Percentiles rank a stretch among this genome's conserved stretches.
phyloP scores from a whole-genome alignment of 495 filamentous ascomycete species.

The Corynascus novoguineensis region DNA sequence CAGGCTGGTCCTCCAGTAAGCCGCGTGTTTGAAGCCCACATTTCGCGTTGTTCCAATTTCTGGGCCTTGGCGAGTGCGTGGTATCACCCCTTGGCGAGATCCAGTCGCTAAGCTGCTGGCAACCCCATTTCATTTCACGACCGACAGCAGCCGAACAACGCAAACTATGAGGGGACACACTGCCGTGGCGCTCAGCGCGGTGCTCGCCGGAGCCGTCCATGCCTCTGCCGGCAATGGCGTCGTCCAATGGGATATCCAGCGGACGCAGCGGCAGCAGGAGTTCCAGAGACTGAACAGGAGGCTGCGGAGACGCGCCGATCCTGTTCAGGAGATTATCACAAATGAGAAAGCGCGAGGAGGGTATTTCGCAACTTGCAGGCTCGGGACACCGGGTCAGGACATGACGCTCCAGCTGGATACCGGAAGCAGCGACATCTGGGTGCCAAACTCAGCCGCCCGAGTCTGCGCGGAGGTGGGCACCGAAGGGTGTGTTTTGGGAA shows the following conservation, averaged over 20 bases:
- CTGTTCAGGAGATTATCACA: slow-evolving; percentile 35
- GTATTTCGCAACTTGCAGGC: slow-evolving; percentile 62
- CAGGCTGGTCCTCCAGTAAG: no score
- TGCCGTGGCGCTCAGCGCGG: slow-evolving; percentile 25
- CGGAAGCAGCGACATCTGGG: slow-evolving; percentile 88
- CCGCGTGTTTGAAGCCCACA: no score
- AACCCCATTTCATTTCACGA: not conserved
- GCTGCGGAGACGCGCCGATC: slow-evolving; percentile 31
- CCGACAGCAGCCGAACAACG: not conserved
- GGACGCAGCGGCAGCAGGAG: slow-evolving; percentile 16
- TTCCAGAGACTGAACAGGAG: slow-evolving; percentile 18
- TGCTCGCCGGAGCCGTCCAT: slow-evolving; percentile 28
- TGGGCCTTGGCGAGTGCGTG: not conserved
- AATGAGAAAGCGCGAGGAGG: slow-evolving; percentile 45
- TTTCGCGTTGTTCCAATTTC: not conserved
- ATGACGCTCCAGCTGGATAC: slow-evolving; percentile 72
- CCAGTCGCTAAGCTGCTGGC: no score
- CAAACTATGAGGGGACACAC: slow-evolving; percentile 26
- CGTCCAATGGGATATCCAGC: slow-evolving; percentile 41
- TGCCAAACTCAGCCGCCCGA: slow-evolving; percentile 55
- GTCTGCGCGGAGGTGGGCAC: slow-evolving; percentile 45
- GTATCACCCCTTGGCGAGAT: no score
- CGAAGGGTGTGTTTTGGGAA: slow-evolving; percentile 42
- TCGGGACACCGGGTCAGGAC: slow-evolving; percentile 66
- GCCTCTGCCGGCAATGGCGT: slow-evolving; percentile 29